phyloP scores from a whole-genome alignment of 176 grass and related monocot species.

The Oryza australiensis region DNA sequence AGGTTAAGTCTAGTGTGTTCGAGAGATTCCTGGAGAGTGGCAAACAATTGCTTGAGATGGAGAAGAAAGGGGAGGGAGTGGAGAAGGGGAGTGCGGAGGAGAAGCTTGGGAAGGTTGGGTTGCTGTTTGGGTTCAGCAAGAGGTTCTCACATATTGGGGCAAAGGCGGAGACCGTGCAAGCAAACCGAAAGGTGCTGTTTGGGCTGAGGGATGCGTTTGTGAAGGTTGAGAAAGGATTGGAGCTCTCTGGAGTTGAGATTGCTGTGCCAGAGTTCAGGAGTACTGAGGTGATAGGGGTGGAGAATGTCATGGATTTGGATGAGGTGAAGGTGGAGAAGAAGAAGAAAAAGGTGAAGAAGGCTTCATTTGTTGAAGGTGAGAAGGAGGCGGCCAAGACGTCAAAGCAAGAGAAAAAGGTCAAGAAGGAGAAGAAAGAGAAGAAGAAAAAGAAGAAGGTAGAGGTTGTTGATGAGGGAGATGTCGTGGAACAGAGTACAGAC shows the following conservation, averaged over 20 bases:
- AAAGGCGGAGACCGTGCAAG: conserved; percentile 59
- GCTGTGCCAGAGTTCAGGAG: conserved; percentile 26
- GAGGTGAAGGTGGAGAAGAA: conserved; percentile 51
- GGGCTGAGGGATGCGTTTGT: conserved; percentile 72
- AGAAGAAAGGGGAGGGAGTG: conserved; percentile 50
- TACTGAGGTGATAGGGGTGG: neutral
- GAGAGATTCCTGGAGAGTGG: conserved; percentile 55
- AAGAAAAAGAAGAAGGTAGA: conserved; percentile 45
- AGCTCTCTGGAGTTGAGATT: conserved; percentile 58
- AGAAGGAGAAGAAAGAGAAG: conserved; percentile 44
- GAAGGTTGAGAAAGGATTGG: conserved; percentile 70
- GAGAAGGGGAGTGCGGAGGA: conserved; percentile 62
- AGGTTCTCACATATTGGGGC: conserved; percentile 68
- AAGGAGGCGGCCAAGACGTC: conserved; percentile 12
- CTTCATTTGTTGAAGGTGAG: conserved; percentile 18
- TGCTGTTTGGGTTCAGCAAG: conserved; percentile 63
- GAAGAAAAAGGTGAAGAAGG: conserved; percentile 51
- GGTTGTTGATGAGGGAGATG: conserved; percentile 20
- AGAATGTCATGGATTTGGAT: conserved; percentile 31
- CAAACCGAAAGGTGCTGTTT: conserved; percentile 65
- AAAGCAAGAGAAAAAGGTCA: conserved; percentile 41
- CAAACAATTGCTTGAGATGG: conserved; percentile 41
- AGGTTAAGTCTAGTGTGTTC: conserved; percentile 73
- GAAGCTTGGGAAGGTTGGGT: conserved; percentile 58
- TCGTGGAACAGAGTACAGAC: conserved; percentile 22